phyloP scores from a whole-genome alignment of 495 filamentous ascomycete genomes.

The Talaromyces liani region DNA sequence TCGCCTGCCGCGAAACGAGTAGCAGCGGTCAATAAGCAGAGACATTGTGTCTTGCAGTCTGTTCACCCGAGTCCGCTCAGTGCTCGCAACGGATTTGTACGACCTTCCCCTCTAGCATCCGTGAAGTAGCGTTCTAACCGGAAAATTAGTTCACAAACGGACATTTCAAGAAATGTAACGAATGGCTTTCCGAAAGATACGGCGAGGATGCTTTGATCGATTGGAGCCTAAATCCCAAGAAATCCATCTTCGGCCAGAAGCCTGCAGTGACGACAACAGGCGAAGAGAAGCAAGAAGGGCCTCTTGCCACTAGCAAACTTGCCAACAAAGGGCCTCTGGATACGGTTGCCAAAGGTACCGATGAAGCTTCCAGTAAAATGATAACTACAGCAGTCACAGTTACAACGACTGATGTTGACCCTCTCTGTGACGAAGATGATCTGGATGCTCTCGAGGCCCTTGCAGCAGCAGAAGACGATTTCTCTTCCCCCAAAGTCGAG shows the following conservation, averaged over 20 bases:
- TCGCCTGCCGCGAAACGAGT: conserved; percentile 70
- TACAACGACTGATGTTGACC: conserved; percentile 19
- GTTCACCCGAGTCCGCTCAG: conserved; percentile 90
- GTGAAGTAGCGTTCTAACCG: not conserved
- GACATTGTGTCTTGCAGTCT: conserved; percentile 72
- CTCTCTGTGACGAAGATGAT: conserved; percentile 26
- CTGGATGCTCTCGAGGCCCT: conserved; percentile 34
- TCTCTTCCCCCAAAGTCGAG: not conserved
- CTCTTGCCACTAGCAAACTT: conserved; percentile 4
- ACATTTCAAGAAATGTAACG: conserved; percentile 84
- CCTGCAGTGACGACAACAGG: not conserved
- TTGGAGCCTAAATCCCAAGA: conserved; percentile 61
- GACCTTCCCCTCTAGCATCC: conserved; percentile 14
- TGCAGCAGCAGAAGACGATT: conserved; percentile 19
- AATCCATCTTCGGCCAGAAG: conserved; percentile 11
- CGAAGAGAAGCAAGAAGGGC: not conserved
- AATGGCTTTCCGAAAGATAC: conserved; percentile 74
- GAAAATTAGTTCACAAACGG: conserved; percentile 63
- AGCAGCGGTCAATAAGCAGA: conserved; percentile 55
- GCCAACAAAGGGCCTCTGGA: conserved; percentile 1
- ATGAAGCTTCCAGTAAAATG: conserved; percentile 8
- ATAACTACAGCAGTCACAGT: not conserved
- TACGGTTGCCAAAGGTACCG: not conserved
- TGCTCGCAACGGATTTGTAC: conserved; percentile 64
- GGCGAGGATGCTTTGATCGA: conserved; percentile 74